Base-by-base conservation (phyloP, 1,139 yeast genomes). In the Magnusiomyces tetraspermus region DNA sequence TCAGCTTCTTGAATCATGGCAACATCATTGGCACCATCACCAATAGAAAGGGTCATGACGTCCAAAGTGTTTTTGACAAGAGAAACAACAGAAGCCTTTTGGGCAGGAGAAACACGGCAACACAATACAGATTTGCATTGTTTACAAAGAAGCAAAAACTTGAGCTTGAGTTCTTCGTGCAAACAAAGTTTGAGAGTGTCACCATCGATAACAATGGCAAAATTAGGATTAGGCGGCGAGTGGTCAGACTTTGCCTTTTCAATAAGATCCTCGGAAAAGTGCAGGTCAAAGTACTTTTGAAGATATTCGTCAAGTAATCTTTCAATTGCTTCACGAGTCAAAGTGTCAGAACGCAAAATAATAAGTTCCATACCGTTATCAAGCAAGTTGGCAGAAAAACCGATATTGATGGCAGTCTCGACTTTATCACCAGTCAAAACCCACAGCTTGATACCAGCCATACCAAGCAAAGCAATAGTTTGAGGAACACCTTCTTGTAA, bases 1-100 rank as follows among this genome's bases (percentile, higher is more conserved):
- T 92, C 94, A 1, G 98, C 98, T 40, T 95, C 89, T 67, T 92
- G 97, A 61, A 92, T 92, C 98, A 92, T 92, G 5, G 97, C 95
- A 57, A 92, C 98, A 71, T 92, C 98, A 66, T 92, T 92, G 43
- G 97, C 95, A 55, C 98, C 98, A 68, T 92, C 98, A 58, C 98
- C 98, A 67, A 92, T 86, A 1, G 97, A 95, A 59, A 92, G 74
- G 1, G 97, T 85, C 85, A 85, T 85, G 48, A 86, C 95, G 57
- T 80, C 85, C 58, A 92, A 75, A 13, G 88, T 81, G 22, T 80
- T 79, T 64, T 85, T 85, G 26, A 92, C 97, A 73, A 90, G 74
- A 61, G 81, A 81, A n/a, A 92, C 97, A 41, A 92, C 97, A 3
- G 89, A 82, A 5, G 98, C 98, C 68, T 92, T 92, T 67, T 92